phyloP scores from a whole-genome alignment of 1,139 yeast species.

The Candida sp. region DNA sequence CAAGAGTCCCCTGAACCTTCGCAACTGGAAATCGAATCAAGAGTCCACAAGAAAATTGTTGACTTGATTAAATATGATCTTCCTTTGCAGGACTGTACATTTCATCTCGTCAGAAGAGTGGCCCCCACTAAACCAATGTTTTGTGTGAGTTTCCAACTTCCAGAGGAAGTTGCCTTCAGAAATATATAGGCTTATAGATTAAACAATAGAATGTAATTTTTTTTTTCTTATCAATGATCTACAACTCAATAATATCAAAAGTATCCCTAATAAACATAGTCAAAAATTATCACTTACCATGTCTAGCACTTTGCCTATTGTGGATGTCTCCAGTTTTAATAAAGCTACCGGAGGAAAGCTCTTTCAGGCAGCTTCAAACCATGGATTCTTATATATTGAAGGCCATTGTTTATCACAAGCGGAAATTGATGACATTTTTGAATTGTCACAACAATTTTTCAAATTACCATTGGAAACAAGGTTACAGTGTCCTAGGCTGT shows the following conservation, averaged over 20 bases:
- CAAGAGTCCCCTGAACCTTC: constrained; percentile 65
- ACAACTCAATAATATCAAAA: too few species aligned
- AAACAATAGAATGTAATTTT: neutral
- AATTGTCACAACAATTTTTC: constrained; percentile 54
- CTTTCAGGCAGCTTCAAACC: constrained; percentile 60
- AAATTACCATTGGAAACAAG: constrained; percentile 49
- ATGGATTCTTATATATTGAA: constrained; percentile 71
- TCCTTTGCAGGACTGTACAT: constrained; percentile 44
- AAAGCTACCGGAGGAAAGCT: constrained; percentile 46
- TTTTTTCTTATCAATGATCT: too few species aligned
- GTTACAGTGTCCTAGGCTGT: constrained; percentile 40
- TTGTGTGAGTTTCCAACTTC: constrained; percentile 78
- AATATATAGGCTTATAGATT: neutral
- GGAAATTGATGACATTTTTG: constrained; percentile 56
- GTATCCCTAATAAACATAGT: too few species aligned
- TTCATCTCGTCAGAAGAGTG: constrained; percentile 88
- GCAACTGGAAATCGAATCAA: constrained; percentile 56
- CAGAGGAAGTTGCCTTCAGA: constrained; percentile 70
- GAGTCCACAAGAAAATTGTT: constrained; percentile 62
- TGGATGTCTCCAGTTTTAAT: constrained; percentile 52
- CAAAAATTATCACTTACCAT: too few species aligned
- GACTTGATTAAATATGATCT: constrained; percentile 48
- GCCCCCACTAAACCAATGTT: constrained; percentile 98
- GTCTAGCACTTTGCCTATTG: constrained; percentile 42
- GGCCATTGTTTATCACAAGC: constrained; percentile 63